Evolutionary conservation across 2,329 filamentous ascomycete species (phyloP), one percentile per base, ranked within the genome.

Genomic region (Aspergillus viridinutans): DNA sequence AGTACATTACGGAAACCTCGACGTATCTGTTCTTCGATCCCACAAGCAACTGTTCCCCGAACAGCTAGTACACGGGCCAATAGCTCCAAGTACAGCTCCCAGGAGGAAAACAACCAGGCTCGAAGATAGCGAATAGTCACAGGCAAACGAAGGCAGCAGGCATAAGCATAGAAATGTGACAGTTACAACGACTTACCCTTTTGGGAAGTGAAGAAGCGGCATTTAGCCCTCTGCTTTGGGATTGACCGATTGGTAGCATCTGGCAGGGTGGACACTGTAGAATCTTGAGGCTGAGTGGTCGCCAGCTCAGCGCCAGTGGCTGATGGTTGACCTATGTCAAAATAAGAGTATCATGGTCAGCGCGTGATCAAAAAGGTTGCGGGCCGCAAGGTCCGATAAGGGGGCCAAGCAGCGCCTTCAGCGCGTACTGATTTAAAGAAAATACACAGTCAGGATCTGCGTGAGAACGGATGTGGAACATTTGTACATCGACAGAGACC

Each of bases 291-390:
- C 61, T 64, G 64, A 61, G 67, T 55, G 52, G 54, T 57, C 69
- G 69, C 64, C 68, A 72, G 67, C 64, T 68, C 69, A 71, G 62
- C 66, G 57, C n/a, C 57, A 21, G 29, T 28, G 28, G 21, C 47
- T 21, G 58, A 52, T 52, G 59, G 58, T 62, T 64, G 54, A 54
- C 56, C 65, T 67, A 61, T 62, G 56, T 63, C 61, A 55, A 60
- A 58, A 64, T 58, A 60, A 60, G 60, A 49, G 53, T 61, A 62
- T 61, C 38, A 20, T 47, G 35, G 58, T 69, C 66, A 69, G 68
- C 69, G 69, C 72, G 69, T 72, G 69, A 72, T 67, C 60, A 42
- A 57, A 65, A 64, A 64, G 58, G 56, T 62, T 67, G 58, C 65
- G 64, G 64, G 58, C 63, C 63, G 64, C 57, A 43, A 50, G 58